A percentile compares a stretch with the other conserved stretches of the same genome.
These are phyloP conservation scores for Phaeoacremonium minimum DNA, from an alignment of 2,329 filamentous ascomycete genomes.

Conservation along the genomic window DNA sequence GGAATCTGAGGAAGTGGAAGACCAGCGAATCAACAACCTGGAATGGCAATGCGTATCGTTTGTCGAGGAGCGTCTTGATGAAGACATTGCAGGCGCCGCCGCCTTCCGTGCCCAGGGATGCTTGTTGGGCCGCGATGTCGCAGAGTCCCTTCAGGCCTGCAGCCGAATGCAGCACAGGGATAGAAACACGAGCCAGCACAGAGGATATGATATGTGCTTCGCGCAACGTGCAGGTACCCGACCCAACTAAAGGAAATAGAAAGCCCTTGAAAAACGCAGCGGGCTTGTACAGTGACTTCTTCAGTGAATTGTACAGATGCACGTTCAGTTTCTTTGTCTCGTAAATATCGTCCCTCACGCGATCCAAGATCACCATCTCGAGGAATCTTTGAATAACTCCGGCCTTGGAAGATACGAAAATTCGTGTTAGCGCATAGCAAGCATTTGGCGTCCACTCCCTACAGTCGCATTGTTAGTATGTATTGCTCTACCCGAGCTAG, in stretches of 20 bases:
- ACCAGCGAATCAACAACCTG: constrained; percentile 93
- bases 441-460: constrained; percentile 67
- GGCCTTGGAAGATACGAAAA: constrained; percentile 85
- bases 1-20: constrained; percentile 93
- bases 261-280: constrained; percentile 96
- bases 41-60: constrained; percentile 93
- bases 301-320: constrained; percentile 89
- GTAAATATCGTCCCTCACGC: constrained; percentile 89
- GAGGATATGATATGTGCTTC: constrained; percentile 90
- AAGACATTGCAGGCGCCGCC: constrained; percentile 93
- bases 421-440: constrained; percentile 81
- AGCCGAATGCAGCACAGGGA: constrained; percentile 88
- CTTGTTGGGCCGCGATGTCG: constrained; percentile 90
- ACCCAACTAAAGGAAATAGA: constrained; percentile 81
- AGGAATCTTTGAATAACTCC: constrained; percentile 79
- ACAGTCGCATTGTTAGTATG: too few species aligned
- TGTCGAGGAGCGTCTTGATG: constrained; percentile 88
- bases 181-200: constrained; percentile 77
- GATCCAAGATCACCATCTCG: constrained; percentile 80
- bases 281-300: constrained; percentile 90
- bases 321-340: constrained; percentile 95
- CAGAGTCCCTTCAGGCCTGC: constrained; percentile 88
- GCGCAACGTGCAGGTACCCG: constrained; percentile 83
- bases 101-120: constrained; percentile 75
- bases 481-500: too few species aligned